Base-by-base conservation (phyloP, 352 stramenopile genomes). In the Phytophthora sojae region DNA sequence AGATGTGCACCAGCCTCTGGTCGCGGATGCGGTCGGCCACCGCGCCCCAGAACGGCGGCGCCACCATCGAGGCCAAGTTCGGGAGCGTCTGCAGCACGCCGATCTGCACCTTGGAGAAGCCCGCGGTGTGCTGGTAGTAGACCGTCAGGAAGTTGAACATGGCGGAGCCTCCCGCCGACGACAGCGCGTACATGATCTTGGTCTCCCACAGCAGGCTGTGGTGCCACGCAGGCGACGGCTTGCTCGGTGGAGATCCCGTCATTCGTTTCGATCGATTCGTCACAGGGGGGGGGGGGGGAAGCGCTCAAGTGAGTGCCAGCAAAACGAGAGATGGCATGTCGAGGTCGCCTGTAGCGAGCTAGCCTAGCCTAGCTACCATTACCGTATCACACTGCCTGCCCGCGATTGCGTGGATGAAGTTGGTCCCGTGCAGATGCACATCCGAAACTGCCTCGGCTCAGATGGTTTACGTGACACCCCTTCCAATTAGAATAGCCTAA, bases 101-200 rank as follows among this genome's bases (percentile, higher is more conserved):
- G 64, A 92, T 92, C 73, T 93, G 79, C n/a, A 89, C 73, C 71
- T 93, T 92, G 68, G 76, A 79, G 67, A 89, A 90, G n/a, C 68
- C 50, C 32, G 75, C 73, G 47, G 73, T 80, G 57, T 88, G 73
- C 69, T 92, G 72, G 71, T 80, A 90, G 67, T 84, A 92, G 37
- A 92, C 79, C 8, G 85, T 79, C 39, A 94, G 61, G 70, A 89
- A 94, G 71, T 92, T 92, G 57, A 85, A 67, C 57, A 88, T 73
- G 49, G 85, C 76, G 61, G 85, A 92, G 23, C 73, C 57, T 21
- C 76, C 81, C 32, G 78, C 76, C 15, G 71, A 81, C 61, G 72
- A 85, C 51, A 92, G 49, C 50, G 72, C 79, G 80, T 90, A 93
- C 81, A 91, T 89, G 65, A 75, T 69, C 74, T 94, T 94, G 63